Percentiles rank a stretch among this genome's conserved stretches.
These are phyloP conservation scores for Phytophthora brassicae DNA, from an alignment of 352 stramenopile species.

Conservation along the genomic window DNA sequence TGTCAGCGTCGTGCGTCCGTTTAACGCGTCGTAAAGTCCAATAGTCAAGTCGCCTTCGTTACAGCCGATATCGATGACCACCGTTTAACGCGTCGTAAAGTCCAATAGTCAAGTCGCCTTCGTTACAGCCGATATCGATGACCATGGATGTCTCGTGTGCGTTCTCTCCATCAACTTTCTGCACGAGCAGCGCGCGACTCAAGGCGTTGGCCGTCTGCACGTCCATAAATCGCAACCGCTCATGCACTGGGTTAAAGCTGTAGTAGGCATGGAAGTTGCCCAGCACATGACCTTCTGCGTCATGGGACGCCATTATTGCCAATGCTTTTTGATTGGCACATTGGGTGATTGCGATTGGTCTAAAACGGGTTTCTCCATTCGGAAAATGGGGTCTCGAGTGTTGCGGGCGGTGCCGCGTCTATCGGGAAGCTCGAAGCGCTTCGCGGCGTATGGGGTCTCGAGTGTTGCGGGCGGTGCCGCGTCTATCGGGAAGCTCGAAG, in stretches of 20 bases:
- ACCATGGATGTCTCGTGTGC: constrained; percentile 36
- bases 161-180: constrained; percentile 1
- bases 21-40: constrained; percentile 65
- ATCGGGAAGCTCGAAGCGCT: constrained; percentile 25
- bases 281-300: constrained; percentile 69
- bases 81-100: constrained; percentile 65
- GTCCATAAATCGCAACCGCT: constrained; percentile 78
- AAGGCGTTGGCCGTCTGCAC: constrained; percentile 40
- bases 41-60: constrained; percentile 85
- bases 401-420: constrained; percentile 22
- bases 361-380: constrained; percentile 11
- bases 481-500: constrained; percentile 18
- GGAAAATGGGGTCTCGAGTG: constrained; percentile 16
- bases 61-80: constrained; percentile 83
- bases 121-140: constrained; percentile 84
- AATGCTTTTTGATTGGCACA: constrained; percentile 17
- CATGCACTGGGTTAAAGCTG: constrained; percentile 78
- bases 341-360: constrained; percentile 6
- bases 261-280: constrained; percentile 88
- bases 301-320: constrained; percentile 27
- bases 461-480: constrained; percentile 21
- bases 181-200: constrained; percentile 41
- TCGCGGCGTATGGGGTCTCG: constrained; percentile 25
- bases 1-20: constrained; percentile 22
- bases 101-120: constrained; percentile 78